Conservation (phyloP, 1,284 basidiomycete genomes). For the Malassezia brasiliensis region DNA sequence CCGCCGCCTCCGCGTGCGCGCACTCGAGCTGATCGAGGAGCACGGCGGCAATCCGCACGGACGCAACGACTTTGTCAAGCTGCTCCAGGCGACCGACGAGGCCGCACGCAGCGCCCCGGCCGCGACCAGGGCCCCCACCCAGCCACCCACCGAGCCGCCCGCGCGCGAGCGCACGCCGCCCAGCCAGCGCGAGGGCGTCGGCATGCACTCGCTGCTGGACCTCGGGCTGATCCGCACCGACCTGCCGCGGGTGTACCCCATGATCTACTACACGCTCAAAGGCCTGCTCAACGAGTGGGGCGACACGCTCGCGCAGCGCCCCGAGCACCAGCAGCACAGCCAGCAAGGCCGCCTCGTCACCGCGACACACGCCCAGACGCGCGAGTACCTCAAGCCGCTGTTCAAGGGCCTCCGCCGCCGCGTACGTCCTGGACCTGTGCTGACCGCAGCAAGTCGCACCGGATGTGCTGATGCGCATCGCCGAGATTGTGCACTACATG, state of each 20-base stretch:
- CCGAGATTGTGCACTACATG: constrained; percentile 93
- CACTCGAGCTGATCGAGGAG: constrained; percentile 72
- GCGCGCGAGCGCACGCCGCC: background rate
- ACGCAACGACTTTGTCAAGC: constrained; percentile 76
- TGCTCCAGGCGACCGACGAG: constrained; percentile 67
- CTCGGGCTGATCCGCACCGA: constrained; percentile 75
- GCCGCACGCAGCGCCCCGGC: constrained; percentile 17
- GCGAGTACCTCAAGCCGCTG: constrained; percentile 89
- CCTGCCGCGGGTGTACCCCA: constrained; percentile 89
- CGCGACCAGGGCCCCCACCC: constrained; percentile 49
- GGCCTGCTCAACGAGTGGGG: constrained; percentile 85
- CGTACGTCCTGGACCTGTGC: constrained; percentile 53
- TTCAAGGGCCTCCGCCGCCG: constrained; percentile 79
- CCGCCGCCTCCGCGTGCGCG: constrained; percentile 72
- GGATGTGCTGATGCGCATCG: constrained; percentile 77
- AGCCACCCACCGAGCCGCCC: background rate
- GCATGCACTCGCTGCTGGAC: constrained; percentile 41
- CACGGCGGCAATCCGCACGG: constrained; percentile 11
- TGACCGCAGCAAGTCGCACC: constrained; percentile 61
- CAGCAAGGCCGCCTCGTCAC: constrained; percentile 86
- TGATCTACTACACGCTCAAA: constrained; percentile 94
- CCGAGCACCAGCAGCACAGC: constrained; percentile 66
- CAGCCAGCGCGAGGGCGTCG: constrained; percentile 30
- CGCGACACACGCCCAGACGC: constrained; percentile 88
- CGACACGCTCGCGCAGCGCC: constrained; percentile 78